Percentiles rank a stretch among this genome's conserved stretches.
Evolutionary conservation across 1,139 yeast species (phyloP).

Genomic region (Sugiyamaella castrensis): DNA sequence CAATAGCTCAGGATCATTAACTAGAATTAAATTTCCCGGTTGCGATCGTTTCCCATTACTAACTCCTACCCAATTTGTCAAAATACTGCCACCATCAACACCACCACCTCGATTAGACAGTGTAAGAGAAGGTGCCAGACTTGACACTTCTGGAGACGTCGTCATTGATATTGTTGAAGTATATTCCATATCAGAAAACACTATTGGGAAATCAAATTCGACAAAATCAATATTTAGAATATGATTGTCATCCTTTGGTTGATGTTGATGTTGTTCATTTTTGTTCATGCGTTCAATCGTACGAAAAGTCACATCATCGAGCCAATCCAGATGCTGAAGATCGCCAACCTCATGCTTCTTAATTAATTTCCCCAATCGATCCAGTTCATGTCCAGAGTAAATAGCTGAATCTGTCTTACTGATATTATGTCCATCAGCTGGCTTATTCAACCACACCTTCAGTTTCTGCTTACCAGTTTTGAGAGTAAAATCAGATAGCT

Average conservation of each 20-base stretch:
- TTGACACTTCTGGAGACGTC: background rate
- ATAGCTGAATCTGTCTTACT: constrained; percentile 34
- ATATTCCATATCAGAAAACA: constrained; percentile 61
- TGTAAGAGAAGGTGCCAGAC: background rate
- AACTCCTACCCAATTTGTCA: constrained; percentile 25
- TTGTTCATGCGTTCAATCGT: constrained; percentile 49
- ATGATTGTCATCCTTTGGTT: constrained; percentile 33
- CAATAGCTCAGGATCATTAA: constrained; percentile 64
- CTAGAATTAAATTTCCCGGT: constrained; percentile 25
- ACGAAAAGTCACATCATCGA: constrained; percentile 65
- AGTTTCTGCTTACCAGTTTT: constrained; percentile 58
- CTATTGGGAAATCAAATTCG: constrained; percentile 76
- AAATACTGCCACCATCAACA: constrained; percentile 30
- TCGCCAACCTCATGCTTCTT: constrained; percentile 71
- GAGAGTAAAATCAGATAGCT: constrained; percentile 46
- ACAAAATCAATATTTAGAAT: constrained; percentile 66
- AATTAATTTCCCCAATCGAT: constrained; percentile 51
- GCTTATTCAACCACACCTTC: constrained; percentile 39
- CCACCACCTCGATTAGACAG: constrained; percentile 29
- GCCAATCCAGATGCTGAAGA: constrained; percentile 62
- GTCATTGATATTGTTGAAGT: constrained; percentile 23
- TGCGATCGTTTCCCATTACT: background rate
- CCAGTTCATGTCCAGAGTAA: constrained; percentile 34
- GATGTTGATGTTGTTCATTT: constrained; percentile 18
- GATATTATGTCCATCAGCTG: constrained; percentile 36